These are phyloP conservation scores for Didymella pomorum DNA, from an alignment of 2,329 filamentous ascomycete species.

Conservation along the genomic window DNA sequence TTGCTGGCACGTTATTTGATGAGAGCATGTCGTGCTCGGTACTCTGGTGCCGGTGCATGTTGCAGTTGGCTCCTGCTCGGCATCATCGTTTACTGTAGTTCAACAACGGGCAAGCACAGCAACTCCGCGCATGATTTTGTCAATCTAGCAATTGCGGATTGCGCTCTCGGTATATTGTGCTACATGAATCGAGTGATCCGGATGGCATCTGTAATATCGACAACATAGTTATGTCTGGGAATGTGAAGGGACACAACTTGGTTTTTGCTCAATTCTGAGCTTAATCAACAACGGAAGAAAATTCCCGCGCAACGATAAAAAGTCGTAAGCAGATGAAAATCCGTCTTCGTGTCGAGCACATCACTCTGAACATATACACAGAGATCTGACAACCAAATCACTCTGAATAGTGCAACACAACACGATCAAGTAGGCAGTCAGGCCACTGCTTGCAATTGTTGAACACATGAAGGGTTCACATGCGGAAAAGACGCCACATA, in stretches of 20 bases:
- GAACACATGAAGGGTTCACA: neutral
- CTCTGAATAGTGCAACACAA: neutral
- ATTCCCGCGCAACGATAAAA: neutral
- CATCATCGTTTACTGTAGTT: neutral
- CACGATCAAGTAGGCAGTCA: neutral
- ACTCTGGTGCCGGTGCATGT: neutral
- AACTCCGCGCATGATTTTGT: neutral
- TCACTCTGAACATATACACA: neutral
- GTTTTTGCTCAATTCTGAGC: too few relatives aligned
- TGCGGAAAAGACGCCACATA: neutral
- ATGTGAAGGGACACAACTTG: rapidly evolving
- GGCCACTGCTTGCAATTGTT: neutral
- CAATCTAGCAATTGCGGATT: neutral
- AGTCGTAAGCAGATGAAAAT: neutral
- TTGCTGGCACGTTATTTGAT: neutral
- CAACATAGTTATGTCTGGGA: neutral
- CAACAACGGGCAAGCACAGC: neutral
- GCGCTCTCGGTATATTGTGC: neutral
- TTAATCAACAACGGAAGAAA: neutral
- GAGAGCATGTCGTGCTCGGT: neutral
- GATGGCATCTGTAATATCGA: neutral
- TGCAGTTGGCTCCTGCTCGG: neutral
- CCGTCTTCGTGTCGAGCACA: neutral
- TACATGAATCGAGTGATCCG: neutral
- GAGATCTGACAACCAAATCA: neutral